Percentiles rank a stretch among this genome's conserved stretches.
Evolutionary conservation across 345 rosid species (phyloP).

Genomic region (Camelina laxa): DNA sequence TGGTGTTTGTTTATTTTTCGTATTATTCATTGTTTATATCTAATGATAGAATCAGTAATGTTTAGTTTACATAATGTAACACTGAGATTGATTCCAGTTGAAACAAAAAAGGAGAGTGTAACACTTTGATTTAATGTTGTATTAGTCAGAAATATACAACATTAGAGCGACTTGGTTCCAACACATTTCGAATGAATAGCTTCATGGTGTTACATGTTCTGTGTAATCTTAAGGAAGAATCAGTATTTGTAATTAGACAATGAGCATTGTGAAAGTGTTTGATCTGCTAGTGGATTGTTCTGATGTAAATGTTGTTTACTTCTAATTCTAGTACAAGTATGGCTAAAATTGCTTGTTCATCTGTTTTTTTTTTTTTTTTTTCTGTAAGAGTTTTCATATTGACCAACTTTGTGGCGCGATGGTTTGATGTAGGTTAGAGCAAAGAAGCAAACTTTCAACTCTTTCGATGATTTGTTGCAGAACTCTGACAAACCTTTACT

Average conservation of each 20-base stretch:
- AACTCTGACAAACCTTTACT: slow-evolving; percentile 75
- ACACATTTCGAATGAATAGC: too few species aligned
- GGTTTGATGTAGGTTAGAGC: slow-evolving; percentile 57
- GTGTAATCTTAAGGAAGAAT: too few species aligned
- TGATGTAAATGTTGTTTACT: background rate
- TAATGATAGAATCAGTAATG: slow-evolving; percentile 10
- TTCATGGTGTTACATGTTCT: background rate
- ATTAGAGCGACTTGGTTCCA: background rate
- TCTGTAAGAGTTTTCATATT: background rate
- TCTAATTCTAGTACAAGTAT: background rate
- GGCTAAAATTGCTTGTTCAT: background rate
- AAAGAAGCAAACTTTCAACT: slow-evolving; percentile 75
- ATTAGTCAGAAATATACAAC: background rate
- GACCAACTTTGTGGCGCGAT: background rate
- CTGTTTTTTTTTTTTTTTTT: background rate
- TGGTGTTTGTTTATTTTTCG: background rate
- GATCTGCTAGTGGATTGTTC: background rate
- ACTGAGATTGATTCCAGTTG: background rate
- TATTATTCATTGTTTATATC: background rate
- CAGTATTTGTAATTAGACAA: too few species aligned
- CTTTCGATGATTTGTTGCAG: slow-evolving; percentile 73
- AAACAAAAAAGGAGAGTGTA: background rate
- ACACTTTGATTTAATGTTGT: background rate
- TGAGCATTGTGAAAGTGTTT: too few species aligned
- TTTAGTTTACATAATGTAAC: background rate